Percentiles rank a stretch among this genome's conserved stretches.
Conservation (phyloP, 2,329 filamentous ascomycete genomes). For the Colletotrichum sp. region DNA sequence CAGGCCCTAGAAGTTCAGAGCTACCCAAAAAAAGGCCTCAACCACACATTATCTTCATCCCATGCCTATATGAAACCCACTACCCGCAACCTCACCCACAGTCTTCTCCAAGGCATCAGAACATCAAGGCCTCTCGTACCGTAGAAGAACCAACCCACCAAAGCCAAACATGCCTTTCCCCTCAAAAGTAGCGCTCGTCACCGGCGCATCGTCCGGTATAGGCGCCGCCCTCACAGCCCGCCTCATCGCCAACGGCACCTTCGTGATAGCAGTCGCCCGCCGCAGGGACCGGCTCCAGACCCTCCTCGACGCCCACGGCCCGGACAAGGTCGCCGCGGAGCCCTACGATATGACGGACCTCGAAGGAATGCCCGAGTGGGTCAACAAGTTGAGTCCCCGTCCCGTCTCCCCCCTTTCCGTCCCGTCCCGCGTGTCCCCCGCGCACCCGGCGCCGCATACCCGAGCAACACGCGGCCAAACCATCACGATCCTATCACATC, state of each 20-base stretch:
- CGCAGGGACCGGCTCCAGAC: conserved; percentile 56
- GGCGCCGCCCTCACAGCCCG: conserved; percentile 50
- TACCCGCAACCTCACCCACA: background rate
- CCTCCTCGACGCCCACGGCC: conserved; percentile 52
- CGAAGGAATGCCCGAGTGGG: conserved; percentile 45
- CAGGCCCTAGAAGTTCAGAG: background rate
- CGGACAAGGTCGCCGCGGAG: conserved; percentile 39
- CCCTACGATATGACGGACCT: conserved; percentile 52
- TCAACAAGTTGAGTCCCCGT: conserved; percentile 31
- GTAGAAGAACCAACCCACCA: background rate
- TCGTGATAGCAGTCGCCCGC: conserved; percentile 62
- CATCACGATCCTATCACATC: background rate
- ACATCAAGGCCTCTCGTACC: background rate
- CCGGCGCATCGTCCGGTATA: conserved; percentile 62
- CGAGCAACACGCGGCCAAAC: background rate
- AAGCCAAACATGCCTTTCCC: conserved; percentile 51
- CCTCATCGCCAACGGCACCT: conserved; percentile 48
- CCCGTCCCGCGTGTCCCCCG: background rate
- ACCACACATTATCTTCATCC: background rate
- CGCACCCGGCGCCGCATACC: background rate
- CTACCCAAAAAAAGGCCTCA: background rate
- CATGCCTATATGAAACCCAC: background rate
- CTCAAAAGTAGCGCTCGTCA: conserved; percentile 60
- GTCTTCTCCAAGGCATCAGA: background rate
- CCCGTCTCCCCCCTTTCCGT: background rate